Base-by-base conservation (phyloP, 768 basidiomycete species). In the Baorangia bicolor region DNA sequence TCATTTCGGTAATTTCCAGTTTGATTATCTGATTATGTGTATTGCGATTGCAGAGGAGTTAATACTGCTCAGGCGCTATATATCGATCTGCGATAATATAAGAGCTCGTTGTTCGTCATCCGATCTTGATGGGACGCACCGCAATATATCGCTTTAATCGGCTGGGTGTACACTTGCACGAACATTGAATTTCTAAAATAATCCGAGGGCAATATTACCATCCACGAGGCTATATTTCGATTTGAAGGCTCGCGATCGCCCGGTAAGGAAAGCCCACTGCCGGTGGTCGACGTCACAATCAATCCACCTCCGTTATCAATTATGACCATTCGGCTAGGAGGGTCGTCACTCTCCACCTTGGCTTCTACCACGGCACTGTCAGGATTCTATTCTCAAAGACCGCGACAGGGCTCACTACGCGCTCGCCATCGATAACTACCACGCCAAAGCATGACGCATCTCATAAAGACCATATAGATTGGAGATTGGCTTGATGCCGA, bases 1-100 rank as follows among this genome's bases (percentile, higher is more conserved):
- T 69, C 64, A 69, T 69, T 63, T 61, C 66, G 67, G 66, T 56
- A 57, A 66, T 61, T 50, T 56, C 67, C 66, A 54, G 50, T 25
- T 37, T 20, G 3, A 56, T 35, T 25, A 38, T 47, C 34, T 37
- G 44, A 46, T 39, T 23, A 33, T 52, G 13, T n/a, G 30, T 50
- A 38, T 40, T 38, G 51, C 47, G 20, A 43, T 51, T 41, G 48
- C 50, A 47, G 56, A 50, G 46, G 43, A 33, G 39, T 12, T 31
- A 50, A 50, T 43, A 20, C 49, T 49, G 46, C 33, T 9, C 21
- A 25, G 23, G 31, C 31, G 23, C 45, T 16, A 14, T 31, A 44
- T 13, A 40, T n/a, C 8, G 41, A 27, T 12, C 2, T 33, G 14
- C n/a, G 44, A 48, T 48, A 43, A 49, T 47, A 53, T 51, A 58